A percentile compares a stretch with the other conserved stretches of the same genome.
These are phyloP conservation scores for Pseudozyma thailandica DNA, from an alignment of 1,284 basidiomycete genomes.

Conservation along the genomic window DNA sequence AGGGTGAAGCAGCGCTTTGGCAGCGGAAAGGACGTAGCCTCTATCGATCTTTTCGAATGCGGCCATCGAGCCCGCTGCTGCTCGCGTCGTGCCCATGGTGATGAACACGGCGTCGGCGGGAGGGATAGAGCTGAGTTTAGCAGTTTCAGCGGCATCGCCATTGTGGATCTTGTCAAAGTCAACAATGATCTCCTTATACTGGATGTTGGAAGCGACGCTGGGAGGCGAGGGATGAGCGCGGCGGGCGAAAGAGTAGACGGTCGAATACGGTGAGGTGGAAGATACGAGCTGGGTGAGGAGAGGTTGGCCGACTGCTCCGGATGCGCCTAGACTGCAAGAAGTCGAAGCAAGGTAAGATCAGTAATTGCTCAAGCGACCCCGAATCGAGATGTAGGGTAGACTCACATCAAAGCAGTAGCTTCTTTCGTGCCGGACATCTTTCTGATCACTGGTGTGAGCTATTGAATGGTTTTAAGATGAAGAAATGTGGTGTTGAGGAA, in stretches of 20 bases:
- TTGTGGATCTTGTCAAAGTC: slow-evolving; percentile 49
- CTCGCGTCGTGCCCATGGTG: slow-evolving; percentile 54
- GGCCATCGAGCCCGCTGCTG: slow-evolving; percentile 74
- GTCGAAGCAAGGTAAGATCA: not conserved
- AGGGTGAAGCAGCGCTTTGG: slow-evolving; percentile 73
- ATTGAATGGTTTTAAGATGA: not conserved
- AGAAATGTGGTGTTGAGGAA: not conserved
- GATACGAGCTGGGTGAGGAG: slow-evolving; percentile 44
- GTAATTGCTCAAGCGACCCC: not conserved
- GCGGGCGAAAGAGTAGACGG: slow-evolving; percentile 77
- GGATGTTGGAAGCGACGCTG: slow-evolving; percentile 68
- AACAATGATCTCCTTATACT: slow-evolving; percentile 35
- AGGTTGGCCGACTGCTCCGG: slow-evolving; percentile 54
- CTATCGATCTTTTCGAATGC: slow-evolving; percentile 80
- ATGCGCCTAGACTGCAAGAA: slow-evolving; percentile 34
- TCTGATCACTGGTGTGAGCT: no score
- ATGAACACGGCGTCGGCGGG: slow-evolving; percentile 38
- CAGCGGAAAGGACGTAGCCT: slow-evolving; percentile 79
- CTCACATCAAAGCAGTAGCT: slow-evolving; percentile 38
- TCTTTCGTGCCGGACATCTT: slow-evolving; percentile 9
- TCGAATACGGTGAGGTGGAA: slow-evolving; percentile 46
- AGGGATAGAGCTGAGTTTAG: slow-evolving; percentile 28
- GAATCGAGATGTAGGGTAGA: not conserved
- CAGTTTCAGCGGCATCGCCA: slow-evolving; percentile 13
- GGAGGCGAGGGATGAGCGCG: slow-evolving; percentile 69